phyloP scores from a whole-genome alignment of 768 basidiomycete genomes.

The Cubamyces lactineus region DNA sequence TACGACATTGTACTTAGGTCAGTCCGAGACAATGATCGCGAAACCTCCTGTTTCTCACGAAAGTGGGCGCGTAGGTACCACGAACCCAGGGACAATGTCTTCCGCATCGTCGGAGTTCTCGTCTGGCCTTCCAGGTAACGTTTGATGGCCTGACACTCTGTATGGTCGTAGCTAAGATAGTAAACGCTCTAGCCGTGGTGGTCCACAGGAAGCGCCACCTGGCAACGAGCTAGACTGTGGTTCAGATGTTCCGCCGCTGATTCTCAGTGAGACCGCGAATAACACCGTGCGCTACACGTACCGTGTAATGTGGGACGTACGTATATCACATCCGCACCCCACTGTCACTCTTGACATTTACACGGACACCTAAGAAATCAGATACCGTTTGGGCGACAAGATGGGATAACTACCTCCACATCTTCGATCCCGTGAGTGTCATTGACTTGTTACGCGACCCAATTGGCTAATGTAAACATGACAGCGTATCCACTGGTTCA shows the following conservation, averaged over 20 bases:
- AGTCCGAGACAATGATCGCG: slow-evolving; percentile 14
- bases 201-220: slow-evolving; percentile 44
- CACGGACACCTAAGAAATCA: slow-evolving; percentile 60
- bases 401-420: slow-evolving; percentile 96
- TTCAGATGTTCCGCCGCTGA: slow-evolving; percentile 47
- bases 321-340: slow-evolving; percentile 32
- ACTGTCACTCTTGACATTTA: neutral
- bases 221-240: slow-evolving; percentile 55
- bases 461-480: neutral
- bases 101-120: slow-evolving; percentile 89
- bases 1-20: slow-evolving; percentile 85
- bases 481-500: slow-evolving; percentile 91
- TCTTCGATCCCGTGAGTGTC: slow-evolving; percentile 69
- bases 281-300: slow-evolving; percentile 86
- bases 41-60: neutral
- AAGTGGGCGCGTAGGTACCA: slow-evolving; percentile 66
- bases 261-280: slow-evolving; percentile 59
- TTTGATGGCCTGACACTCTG: neutral
- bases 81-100: slow-evolving; percentile 62
- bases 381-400: slow-evolving; percentile 90
- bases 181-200: slow-evolving; percentile 57
- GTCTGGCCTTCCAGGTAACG: slow-evolving; percentile 69
- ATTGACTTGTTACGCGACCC: too few relatives aligned
- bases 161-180: neutral
- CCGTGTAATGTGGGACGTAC: slow-evolving; percentile 82